A percentile compares a stretch with the other conserved stretches of the same genome.
Conservation (phyloP, 2,329 filamentous ascomycete species). For the Apiospora sp. region DNA sequence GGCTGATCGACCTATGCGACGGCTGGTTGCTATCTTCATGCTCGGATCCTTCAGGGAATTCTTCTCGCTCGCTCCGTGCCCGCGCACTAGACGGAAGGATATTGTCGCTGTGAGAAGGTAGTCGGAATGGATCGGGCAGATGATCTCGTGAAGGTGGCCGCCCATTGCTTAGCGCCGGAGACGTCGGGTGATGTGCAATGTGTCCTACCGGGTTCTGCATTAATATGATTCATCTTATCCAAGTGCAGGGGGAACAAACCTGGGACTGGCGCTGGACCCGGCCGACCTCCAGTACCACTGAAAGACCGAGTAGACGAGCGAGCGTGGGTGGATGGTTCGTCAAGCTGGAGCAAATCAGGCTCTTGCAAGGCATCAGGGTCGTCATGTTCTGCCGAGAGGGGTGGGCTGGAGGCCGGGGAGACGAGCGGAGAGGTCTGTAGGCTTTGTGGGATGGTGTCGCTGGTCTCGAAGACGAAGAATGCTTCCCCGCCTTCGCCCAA, state of each 20-base stretch:
- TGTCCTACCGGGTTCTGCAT: conserved; percentile 42
- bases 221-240: conserved; percentile 7
- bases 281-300: conserved; percentile 22
- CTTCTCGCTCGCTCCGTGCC: conserved; percentile 40
- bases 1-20: conserved; percentile 75
- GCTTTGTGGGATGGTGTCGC: conserved; percentile 87
- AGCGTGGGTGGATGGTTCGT: conserved; percentile 51
- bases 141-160: conserved; percentile 61
- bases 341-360: conserved; percentile 73
- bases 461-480: conserved; percentile 98
- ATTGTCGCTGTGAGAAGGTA: conserved; percentile 62
- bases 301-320: conserved; percentile 39
- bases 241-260: conserved; percentile 28
- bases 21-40: conserved; percentile 46
- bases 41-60: conserved; percentile 47
- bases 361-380: conserved; percentile 62
- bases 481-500: conserved; percentile 96
- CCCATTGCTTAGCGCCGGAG: conserved; percentile 57
- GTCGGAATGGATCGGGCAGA: conserved; percentile 54
- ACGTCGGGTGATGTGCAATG: conserved; percentile 50
- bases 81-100: conserved; percentile 58
- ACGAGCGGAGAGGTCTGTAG: conserved; percentile 94
- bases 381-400: conserved; percentile 59
- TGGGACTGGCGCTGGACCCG: conserved; percentile 28
- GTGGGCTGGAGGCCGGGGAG: conserved; percentile 87